Conservation (phyloP, 805 yeast genomes). For the Candida ulmi region DNA sequence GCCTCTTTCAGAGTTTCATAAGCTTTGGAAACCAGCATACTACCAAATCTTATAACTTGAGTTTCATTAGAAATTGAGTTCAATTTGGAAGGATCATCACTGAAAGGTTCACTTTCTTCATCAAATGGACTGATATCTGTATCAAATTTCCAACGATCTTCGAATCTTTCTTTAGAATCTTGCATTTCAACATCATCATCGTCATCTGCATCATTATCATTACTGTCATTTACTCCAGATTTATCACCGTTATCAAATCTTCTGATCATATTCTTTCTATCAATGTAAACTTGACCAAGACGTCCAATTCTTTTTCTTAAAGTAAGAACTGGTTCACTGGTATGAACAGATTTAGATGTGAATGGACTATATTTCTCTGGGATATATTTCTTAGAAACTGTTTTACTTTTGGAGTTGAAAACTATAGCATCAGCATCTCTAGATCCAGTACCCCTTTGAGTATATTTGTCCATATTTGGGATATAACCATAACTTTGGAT, state of each 20-base stretch:
- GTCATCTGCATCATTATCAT: constrained; percentile 3
- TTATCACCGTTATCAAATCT: constrained; percentile 28
- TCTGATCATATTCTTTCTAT: constrained; percentile 55
- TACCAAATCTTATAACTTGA: constrained; percentile 85
- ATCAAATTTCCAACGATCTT: constrained; percentile 66
- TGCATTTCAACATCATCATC: constrained; percentile 19
- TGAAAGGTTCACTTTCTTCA: constrained; percentile 42
- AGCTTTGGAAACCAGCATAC: constrained; percentile 84
- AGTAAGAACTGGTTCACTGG: constrained; percentile 43
- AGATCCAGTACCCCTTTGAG: constrained; percentile 16
- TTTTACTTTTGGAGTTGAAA: constrained; percentile 18
- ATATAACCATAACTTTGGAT: constrained; percentile 53
- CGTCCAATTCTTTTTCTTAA: constrained; percentile 75
- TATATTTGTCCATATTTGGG: constrained; percentile 20
- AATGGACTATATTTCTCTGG: constrained; percentile 35
- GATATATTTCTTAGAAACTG: constrained; percentile 20
- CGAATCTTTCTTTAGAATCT: constrained; percentile 42
- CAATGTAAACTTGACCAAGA: constrained; percentile 63
- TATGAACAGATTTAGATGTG: constrained; percentile 24
- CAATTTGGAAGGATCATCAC: constrained; percentile 74
- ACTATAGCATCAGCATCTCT: constrained; percentile 27
- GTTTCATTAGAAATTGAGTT: constrained; percentile 82
- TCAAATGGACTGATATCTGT: constrained; percentile 39
- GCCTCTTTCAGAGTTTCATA: constrained; percentile 76
- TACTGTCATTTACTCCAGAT: constrained; percentile 18